Evolutionary conservation across 345 rosid species (phyloP), one percentile per base, ranked within the genome.

Genomic region (Heritiera fomes): DNA sequence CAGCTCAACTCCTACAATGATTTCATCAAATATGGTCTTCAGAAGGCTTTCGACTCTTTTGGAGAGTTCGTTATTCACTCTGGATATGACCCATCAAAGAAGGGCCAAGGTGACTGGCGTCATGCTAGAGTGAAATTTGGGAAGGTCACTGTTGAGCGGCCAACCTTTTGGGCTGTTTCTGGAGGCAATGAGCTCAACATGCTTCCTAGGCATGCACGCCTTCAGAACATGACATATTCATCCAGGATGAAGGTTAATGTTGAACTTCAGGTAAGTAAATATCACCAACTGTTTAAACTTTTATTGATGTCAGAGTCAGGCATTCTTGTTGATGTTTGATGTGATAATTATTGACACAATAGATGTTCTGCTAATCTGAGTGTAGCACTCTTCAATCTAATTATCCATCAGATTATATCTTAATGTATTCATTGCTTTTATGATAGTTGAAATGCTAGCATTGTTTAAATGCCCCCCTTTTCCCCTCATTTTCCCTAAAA

Each of bases 221-320:
- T 96, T 67, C 99, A 96, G 83, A 96, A 96, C 78, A 96, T 92
- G 97, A 94, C 98, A 0, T 96, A 94, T 78, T 88, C 97, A 3
- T 68, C 95, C 0, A 80, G 88, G 82, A 88, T 34, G 38, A 34
- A 34, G 82, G 88, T 92, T 9, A 80, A 85, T 63, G 89, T 92
- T 73, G 70, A 81, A 53, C 86, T 94, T 83, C 88, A 92, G 98
- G 99, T 90, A 81, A 90, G 23, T 59, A 49, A 45, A 60, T 58
- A 17, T 6, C 58, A 34, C 20, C 5, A 12, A 15, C 8, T 0
- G 46, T 50, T 30, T 52, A 50, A 34, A 50, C 12, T 8, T 15
- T 2, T 47, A 8, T 30, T 71, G 41, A 50, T 30, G 10, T 71
- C 59, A 12, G 18, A 15, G 56, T 28, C 17, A n/a, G 8, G 34